Percentiles rank a stretch among this genome's conserved stretches.
These are phyloP conservation scores for Fragaria ananassa DNA, from an alignment of 306 rosid species.

Conservation along the genomic window DNA sequence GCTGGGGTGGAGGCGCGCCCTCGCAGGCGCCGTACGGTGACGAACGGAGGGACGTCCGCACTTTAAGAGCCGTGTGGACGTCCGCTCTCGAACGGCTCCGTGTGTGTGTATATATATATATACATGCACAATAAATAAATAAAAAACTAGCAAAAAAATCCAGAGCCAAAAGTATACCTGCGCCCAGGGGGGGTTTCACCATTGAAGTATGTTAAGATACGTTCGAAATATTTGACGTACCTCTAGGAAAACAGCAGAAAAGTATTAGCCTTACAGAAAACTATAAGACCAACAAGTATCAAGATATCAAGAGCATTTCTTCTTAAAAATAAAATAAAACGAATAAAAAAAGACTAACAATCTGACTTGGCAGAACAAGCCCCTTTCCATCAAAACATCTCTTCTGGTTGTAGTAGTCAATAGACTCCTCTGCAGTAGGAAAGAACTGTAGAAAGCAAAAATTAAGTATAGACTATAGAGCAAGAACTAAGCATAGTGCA, in stretches of 20 bases:
- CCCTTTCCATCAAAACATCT: constrained; percentile 95
- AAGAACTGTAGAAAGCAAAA: constrained; percentile 61
- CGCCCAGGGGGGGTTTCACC: constrained; percentile 90
- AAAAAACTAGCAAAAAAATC: constrained; percentile 11
- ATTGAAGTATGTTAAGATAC: constrained; percentile 76
- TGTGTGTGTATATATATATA: too few relatives aligned
- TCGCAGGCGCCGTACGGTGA: too few relatives aligned
- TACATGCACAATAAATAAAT: too few relatives aligned
- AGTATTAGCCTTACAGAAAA: background rate
- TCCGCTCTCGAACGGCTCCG: too few relatives aligned
- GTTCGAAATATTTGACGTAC: constrained; percentile 91
- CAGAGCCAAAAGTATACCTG: constrained; percentile 49
- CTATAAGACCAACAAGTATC: constrained; percentile 5
- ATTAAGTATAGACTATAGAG: constrained; percentile 17
- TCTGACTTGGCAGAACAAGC: constrained; percentile 94
- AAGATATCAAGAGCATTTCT: constrained; percentile 17
- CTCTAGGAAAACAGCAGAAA: constrained; percentile 46
- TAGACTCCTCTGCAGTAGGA: constrained; percentile 96
- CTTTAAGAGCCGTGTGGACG: too few relatives aligned
- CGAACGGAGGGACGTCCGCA: too few relatives aligned
- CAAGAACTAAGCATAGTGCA: constrained; percentile 15
- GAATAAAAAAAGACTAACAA: constrained; percentile 56
- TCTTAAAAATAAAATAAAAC: constrained; percentile 13
- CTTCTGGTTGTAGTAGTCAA: constrained; percentile 94
- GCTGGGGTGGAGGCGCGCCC: too few relatives aligned